Evolutionary conservation across 2,329 filamentous ascomycete species (phyloP).

Genomic region (Nothophaeocryptopus gaeumannii): DNA sequence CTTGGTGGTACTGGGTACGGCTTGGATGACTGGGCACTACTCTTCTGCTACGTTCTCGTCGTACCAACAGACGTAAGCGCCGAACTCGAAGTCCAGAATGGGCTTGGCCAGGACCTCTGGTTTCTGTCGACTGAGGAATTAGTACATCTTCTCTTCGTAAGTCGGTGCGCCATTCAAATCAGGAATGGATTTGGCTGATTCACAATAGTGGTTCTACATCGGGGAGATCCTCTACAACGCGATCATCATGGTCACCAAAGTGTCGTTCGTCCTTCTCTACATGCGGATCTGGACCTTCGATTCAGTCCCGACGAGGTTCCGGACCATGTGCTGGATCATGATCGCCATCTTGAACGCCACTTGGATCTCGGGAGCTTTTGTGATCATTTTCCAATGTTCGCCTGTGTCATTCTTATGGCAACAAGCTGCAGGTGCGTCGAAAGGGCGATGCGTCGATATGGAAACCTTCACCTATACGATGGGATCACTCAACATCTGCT

Average conservation of each 20-base stretch:
- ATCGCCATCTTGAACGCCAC: constrained; percentile 6
- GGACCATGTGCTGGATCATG: constrained; percentile 6
- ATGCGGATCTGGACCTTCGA: constrained; percentile 14
- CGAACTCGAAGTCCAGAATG: constrained; percentile 10
- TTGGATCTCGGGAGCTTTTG: constrained; percentile 3
- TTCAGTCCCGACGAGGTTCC: constrained; percentile 2
- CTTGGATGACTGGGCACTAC: constrained; percentile 12
- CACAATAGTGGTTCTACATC: constrained; percentile 15
- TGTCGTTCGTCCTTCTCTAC: constrained; percentile 12
- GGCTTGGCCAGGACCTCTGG: constrained; percentile 12
- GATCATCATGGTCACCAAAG: constrained; percentile 12
- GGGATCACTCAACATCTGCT: constrained; percentile 10
- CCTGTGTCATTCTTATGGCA: constrained; percentile 7
- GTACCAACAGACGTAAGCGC: constrained; percentile 5
- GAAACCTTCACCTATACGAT: constrained; percentile 7
- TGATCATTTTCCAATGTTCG: constrained; percentile 13
- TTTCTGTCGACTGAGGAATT: constrained; percentile 2
- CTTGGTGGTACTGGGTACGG: constrained; percentile 14
- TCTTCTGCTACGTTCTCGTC: constrained; percentile 7
- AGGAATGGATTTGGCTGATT: too few relatives aligned
- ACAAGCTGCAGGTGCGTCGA: background rate
- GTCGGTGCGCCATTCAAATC: background rate
- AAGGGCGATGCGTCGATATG: constrained; percentile 1
- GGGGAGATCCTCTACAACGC: constrained; percentile 11
- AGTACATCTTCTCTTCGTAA: constrained; percentile 7